phyloP scores from a whole-genome alignment of 2,329 filamentous ascomycete genomes.

The Neopestalotiopsis rosae region DNA sequence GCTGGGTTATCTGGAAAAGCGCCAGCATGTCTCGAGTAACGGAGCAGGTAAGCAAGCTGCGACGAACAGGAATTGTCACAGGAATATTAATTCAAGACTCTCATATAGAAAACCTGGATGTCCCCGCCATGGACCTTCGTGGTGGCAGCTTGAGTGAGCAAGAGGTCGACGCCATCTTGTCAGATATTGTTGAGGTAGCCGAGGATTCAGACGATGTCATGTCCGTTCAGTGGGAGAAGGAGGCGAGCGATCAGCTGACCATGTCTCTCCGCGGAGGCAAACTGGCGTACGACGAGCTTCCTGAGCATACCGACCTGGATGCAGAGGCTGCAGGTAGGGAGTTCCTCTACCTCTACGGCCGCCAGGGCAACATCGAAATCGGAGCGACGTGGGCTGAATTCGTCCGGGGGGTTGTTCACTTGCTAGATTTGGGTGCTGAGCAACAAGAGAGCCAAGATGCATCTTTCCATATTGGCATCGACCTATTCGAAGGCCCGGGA shows the following conservation, averaged over 20 bases:
- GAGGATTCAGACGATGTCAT: not conserved
- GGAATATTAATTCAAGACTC: not conserved
- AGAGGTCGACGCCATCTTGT: conserved; percentile 1
- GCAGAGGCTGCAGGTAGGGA: not conserved
- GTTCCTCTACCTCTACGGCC: conserved; percentile 5
- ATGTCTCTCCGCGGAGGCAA: conserved; percentile 1
- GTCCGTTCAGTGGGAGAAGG: conserved; percentile 6
- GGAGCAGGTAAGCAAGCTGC: not conserved
- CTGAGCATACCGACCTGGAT: not conserved
- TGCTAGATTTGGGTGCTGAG: not conserved
- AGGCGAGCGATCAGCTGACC: conserved; percentile 11
- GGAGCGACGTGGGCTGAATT: conserved; percentile 6
- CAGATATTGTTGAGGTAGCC: conserved; percentile 6
- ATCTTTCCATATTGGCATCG: not conserved
- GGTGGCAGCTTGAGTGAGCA: conserved; percentile 17
- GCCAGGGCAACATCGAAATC: conserved; percentile 2
- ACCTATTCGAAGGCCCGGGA: not conserved
- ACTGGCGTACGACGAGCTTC: conserved; percentile 9
- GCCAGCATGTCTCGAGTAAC: conserved; percentile 16
- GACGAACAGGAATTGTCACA: not conserved
- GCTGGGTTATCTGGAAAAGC: conserved; percentile 30
- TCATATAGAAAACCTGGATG: not conserved
- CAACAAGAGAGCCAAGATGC: not conserved
- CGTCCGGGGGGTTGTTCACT: not conserved
- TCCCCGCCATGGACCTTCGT: conserved; percentile 6